phyloP scores from a whole-genome alignment of 345 rosid genomes.

The Brassica incana region DNA sequence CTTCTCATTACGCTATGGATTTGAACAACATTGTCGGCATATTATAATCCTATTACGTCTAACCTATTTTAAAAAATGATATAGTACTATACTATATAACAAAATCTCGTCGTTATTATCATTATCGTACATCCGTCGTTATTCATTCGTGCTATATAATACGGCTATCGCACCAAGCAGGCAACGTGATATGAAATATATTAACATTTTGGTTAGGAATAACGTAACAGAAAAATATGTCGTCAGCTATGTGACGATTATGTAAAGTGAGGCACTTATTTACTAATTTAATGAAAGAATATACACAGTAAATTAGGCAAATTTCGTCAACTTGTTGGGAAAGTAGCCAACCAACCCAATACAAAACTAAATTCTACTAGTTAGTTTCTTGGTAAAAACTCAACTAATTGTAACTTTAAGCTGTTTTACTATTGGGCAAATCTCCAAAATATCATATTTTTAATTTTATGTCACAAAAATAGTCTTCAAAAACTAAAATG shows the following conservation, averaged over 20 bases:
- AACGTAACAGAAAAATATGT: conserved; percentile 3
- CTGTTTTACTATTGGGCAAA: too few species aligned
- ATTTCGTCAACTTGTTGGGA: conserved; percentile 33
- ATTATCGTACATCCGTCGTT: background rate
- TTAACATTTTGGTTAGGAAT: conserved; percentile 15
- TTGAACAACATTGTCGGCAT: background rate
- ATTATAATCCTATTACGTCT: conserved; percentile 1
- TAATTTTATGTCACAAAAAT: too few species aligned
- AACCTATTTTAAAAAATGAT: background rate
- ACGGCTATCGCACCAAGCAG: conserved; percentile 14
- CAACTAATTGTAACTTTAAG: conserved; percentile 11
- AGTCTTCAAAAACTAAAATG: too few species aligned
- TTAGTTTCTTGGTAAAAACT: conserved; percentile 27
- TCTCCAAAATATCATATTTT: too few species aligned
- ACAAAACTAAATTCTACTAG: conserved; percentile 12
- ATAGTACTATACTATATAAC: background rate
- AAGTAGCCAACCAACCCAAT: conserved; percentile 30
- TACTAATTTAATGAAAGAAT: conserved; percentile 1
- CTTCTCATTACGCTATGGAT: background rate
- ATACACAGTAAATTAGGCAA: conserved; percentile 16
- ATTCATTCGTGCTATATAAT: conserved; percentile 9
- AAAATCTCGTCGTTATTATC: background rate
- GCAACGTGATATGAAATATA: conserved; percentile 9
- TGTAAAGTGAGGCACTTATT: conserved; percentile 28
- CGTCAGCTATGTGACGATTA: conserved; percentile 34